Percentiles rank a stretch among this genome's conserved stretches.
phyloP scores from a whole-genome alignment of 352 stramenopile genomes.

The Pseudoperonospora humuli region DNA sequence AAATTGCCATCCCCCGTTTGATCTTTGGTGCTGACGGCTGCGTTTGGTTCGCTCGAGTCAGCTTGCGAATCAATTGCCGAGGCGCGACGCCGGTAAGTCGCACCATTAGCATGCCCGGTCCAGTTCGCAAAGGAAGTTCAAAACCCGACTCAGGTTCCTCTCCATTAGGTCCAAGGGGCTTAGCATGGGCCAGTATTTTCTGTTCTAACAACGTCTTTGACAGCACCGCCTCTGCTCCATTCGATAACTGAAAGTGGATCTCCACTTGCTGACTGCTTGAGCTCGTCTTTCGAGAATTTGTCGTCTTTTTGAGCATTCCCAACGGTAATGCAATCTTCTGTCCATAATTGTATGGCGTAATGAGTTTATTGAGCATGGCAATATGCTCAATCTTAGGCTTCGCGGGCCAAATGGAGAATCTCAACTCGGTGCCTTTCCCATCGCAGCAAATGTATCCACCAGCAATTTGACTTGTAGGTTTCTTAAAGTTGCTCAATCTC shows the following conservation, averaged over 20 bases:
- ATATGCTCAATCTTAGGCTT: slow-evolving; percentile 75
- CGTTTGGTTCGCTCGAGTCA: slow-evolving; percentile 20
- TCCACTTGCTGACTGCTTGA: slow-evolving; percentile 35
- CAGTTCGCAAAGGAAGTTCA: slow-evolving; percentile 47
- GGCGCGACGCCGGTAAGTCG: slow-evolving; percentile 50
- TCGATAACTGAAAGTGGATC: slow-evolving; percentile 68
- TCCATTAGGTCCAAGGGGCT: slow-evolving; percentile 8
- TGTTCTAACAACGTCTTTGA: slow-evolving; percentile 40
- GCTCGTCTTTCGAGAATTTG: background rate
- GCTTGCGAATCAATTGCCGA: slow-evolving; percentile 33
- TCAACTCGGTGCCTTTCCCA: slow-evolving; percentile 65
- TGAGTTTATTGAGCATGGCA: slow-evolving; percentile 80
- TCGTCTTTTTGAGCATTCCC: slow-evolving; percentile 32
- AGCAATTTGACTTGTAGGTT: slow-evolving; percentile 66
- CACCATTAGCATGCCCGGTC: slow-evolving; percentile 49
- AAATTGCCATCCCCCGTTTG: slow-evolving; percentile 16
- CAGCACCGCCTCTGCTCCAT: slow-evolving; percentile 41
- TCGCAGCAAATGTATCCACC: slow-evolving; percentile 86
- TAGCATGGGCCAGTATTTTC: slow-evolving; percentile 48
- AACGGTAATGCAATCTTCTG: slow-evolving; percentile 77
- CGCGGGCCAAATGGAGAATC: slow-evolving; percentile 51
- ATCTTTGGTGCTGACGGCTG: slow-evolving; percentile 8
- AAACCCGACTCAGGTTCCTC: slow-evolving; percentile 48
- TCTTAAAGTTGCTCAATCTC: slow-evolving; percentile 82
- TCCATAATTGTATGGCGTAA: slow-evolving; percentile 75